phyloP scores from a whole-genome alignment of 768 basidiomycete species.

The Leccinum boreale region DNA sequence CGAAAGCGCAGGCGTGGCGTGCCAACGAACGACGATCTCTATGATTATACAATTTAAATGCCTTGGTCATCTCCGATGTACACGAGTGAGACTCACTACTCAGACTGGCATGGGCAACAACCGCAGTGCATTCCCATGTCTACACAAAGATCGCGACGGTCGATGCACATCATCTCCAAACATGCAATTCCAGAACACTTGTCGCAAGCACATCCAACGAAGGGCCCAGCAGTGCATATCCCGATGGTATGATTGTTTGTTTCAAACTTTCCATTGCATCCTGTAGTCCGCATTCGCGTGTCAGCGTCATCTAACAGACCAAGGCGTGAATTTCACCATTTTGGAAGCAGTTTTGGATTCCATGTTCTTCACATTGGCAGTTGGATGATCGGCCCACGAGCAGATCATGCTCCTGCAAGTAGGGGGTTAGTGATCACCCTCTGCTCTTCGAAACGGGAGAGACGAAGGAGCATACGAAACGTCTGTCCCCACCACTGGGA shows the following conservation, averaged over 20 bases:
- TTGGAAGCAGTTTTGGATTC: background rate
- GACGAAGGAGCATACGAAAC: background rate
- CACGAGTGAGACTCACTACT: too few species aligned
- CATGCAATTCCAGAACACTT: background rate
- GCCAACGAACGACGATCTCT: too few species aligned
- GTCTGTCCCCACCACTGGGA: background rate
- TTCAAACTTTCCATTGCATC: background rate
- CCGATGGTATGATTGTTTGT: background rate
- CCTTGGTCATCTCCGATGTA: too few species aligned
- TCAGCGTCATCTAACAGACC: background rate
- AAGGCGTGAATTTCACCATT: background rate
- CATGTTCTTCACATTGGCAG: background rate
- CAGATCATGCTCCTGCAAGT: background rate
- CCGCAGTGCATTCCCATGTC: background rate
- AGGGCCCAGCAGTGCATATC: background rate
- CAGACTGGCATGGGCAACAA: background rate
- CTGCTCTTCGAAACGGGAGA: too few species aligned
- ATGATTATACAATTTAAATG: too few species aligned
- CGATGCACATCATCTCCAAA: background rate
- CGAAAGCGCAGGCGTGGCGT: too few species aligned
- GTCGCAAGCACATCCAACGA: background rate
- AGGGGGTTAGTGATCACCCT: background rate
- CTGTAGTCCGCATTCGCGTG: background rate
- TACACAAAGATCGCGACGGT: background rate
- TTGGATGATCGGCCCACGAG: background rate